These are phyloP conservation scores for Lactifluus echinatus DNA, from an alignment of 768 basidiomycete species.

Conservation along the genomic window DNA sequence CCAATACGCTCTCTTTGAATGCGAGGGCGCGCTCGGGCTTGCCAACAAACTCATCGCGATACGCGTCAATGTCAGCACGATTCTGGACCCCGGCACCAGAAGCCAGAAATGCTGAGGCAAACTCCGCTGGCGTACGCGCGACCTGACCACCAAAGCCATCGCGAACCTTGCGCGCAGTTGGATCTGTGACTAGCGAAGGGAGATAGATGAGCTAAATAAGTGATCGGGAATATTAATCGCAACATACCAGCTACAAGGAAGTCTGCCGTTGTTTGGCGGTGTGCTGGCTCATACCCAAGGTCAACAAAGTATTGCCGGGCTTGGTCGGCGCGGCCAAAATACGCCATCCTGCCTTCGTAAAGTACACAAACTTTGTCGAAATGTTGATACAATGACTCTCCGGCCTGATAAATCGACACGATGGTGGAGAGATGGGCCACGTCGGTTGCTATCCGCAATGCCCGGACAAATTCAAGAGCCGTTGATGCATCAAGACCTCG, in stretches of 20 bases:
- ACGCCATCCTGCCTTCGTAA: constrained; percentile 64
- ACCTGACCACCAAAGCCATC: constrained; percentile 31
- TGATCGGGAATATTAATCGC: not conserved
- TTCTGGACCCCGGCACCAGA: constrained; percentile 37
- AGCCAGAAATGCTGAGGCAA: constrained; percentile 31
- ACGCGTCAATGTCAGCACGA: constrained; percentile 37
- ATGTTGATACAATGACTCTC: constrained; percentile 51
- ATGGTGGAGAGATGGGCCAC: constrained; percentile 42
- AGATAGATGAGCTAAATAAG: not conserved
- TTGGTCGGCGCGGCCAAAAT: constrained; percentile 57
- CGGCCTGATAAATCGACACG: constrained; percentile 82
- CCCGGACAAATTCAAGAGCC: constrained; percentile 50
- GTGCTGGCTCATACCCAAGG: constrained; percentile 48
- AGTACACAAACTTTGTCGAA: constrained; percentile 82
- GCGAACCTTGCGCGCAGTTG: constrained; percentile 45
- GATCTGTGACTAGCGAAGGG: constrained; percentile 42
- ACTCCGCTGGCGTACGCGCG: constrained; percentile 51
- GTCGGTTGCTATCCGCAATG: constrained; percentile 50
- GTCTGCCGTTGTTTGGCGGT: constrained; percentile 52
- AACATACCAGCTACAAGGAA: constrained; percentile 40
- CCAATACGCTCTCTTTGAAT: constrained; percentile 40
- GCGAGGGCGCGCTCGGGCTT: constrained; percentile 33
- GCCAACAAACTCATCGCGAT: constrained; percentile 37
- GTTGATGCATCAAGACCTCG: constrained; percentile 46
- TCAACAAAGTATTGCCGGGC: constrained; percentile 68